Conservation (phyloP, 1,284 basidiomycete genomes). For the Stygiomarasmius scandens region DNA sequence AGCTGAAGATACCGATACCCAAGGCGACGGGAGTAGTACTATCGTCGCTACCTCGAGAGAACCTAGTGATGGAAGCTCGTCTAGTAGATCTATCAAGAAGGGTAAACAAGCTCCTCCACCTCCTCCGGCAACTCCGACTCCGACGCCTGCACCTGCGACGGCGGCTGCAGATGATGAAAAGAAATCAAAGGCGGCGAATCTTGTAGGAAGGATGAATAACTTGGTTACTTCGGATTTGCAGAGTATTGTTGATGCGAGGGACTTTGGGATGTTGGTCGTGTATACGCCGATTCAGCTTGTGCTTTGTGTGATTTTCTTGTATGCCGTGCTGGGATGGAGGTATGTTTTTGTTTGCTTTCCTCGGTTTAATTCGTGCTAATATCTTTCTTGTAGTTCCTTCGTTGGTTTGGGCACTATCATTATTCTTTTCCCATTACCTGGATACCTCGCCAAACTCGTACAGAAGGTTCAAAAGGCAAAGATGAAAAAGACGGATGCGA, state of each 20-base stretch:
- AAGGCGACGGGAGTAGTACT: not conserved
- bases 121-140: not conserved
- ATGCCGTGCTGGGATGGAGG: conserved; percentile 44
- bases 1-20: not conserved
- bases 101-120: not conserved
- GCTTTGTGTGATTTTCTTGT: conserved; percentile 39
- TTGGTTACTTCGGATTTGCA: conserved; percentile 46
- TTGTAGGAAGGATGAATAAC: conserved; percentile 63
- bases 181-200: conserved; percentile 26
- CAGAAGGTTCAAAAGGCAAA: conserved; percentile 30
- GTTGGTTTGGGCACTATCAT: conserved; percentile 55
- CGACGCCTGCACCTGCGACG: conserved; percentile 1
- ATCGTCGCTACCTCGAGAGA: not conserved
- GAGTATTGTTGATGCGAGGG: conserved; percentile 42
- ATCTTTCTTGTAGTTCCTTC: conserved; percentile 38
- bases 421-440: conserved; percentile 52
- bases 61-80: not conserved
- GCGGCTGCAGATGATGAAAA: conserved; percentile 9
- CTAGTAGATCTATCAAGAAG: not conserved
- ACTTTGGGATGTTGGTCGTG: conserved; percentile 37
- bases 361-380: too few species aligned
- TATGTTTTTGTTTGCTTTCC: conserved; percentile 1
- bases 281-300: conserved; percentile 15
- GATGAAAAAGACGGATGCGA: conserved; percentile 37
- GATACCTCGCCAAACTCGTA: conserved; percentile 32